Conservation (phyloP, 495 filamentous ascomycete genomes). For the Neurospora sp. region DNA sequence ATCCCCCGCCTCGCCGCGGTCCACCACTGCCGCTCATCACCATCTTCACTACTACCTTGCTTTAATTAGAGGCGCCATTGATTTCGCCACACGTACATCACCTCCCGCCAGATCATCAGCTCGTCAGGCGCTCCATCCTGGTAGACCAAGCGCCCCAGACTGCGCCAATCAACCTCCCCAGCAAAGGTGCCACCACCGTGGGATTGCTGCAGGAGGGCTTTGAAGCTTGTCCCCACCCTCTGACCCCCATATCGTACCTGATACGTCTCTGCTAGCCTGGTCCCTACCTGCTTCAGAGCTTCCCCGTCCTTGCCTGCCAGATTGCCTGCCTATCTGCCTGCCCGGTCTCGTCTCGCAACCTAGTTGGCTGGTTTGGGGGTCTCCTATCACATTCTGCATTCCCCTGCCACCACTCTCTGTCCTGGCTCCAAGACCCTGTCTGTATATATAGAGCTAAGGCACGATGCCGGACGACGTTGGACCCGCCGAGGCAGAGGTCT, state of each 20-base stretch:
- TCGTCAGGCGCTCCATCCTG: constrained; percentile 7
- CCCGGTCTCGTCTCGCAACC: constrained; percentile 9
- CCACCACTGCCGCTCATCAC: constrained; percentile 12
- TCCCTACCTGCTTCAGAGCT: not conserved
- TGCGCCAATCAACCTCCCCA: constrained; percentile 19
- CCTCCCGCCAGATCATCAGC: constrained; percentile 8
- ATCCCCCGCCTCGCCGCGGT: constrained; percentile 4
- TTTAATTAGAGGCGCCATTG: constrained; percentile 14
- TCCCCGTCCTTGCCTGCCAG: not conserved
- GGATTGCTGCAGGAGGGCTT: constrained; percentile 19
- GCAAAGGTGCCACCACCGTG: constrained; percentile 20
- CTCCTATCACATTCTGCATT: constrained; percentile 22
- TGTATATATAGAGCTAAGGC: constrained; percentile 38
- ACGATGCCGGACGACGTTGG: constrained; percentile 37
- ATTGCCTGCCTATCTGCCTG: constrained; percentile 1
- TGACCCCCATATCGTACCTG: constrained; percentile 13
- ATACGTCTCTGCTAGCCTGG: not conserved
- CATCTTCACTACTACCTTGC: not conserved
- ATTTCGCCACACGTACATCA: constrained; percentile 14
- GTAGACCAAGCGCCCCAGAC: constrained; percentile 10
- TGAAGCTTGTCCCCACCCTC: constrained; percentile 4
- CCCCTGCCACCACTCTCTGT: constrained; percentile 7
- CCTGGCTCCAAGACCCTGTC: constrained; percentile 11
- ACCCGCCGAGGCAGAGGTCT: constrained; percentile 37
- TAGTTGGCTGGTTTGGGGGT: constrained; percentile 20